A percentile compares a stretch with the other conserved stretches of the same genome.
Conservation (phyloP, 148 eudicot genomes). For the Mesembryanthemum crystallinum region DNA sequence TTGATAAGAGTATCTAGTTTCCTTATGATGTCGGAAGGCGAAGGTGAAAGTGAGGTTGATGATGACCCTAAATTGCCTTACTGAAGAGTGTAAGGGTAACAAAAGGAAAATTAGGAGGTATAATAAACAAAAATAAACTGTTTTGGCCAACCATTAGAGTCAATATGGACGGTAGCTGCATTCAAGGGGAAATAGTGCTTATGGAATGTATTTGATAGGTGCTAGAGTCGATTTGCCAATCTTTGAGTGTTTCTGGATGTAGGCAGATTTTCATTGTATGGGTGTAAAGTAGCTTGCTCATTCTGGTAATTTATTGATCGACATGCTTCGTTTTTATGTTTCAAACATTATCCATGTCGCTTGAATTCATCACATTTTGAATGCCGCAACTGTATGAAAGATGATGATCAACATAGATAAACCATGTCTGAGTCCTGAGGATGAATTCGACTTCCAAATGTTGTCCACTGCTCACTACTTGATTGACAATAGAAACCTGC, state of each 20-base stretch:
- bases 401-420: background rate
- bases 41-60: conserved; percentile 2
- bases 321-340: background rate
- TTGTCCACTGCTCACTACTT: background rate
- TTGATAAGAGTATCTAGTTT: background rate
- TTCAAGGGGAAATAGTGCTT: background rate
- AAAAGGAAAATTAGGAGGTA: background rate
- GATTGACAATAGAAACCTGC: background rate
- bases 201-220: background rate
- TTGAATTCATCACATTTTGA: background rate
- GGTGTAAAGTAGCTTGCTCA: background rate
- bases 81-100: too few species aligned
- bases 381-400: background rate
- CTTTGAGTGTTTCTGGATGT: too few species aligned
- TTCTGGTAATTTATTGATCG: background rate
- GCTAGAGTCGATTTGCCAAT: background rate
- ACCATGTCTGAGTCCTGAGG: background rate
- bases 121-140: background rate
- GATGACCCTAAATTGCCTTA: background rate
- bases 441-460: background rate
- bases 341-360: background rate
- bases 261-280: background rate
- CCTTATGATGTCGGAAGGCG: background rate
- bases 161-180: background rate
- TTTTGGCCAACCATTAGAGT: background rate